Evolutionary conservation across 768 basidiomycete genomes (phyloP).

Genomic region (Podaxis mareebaensis): DNA sequence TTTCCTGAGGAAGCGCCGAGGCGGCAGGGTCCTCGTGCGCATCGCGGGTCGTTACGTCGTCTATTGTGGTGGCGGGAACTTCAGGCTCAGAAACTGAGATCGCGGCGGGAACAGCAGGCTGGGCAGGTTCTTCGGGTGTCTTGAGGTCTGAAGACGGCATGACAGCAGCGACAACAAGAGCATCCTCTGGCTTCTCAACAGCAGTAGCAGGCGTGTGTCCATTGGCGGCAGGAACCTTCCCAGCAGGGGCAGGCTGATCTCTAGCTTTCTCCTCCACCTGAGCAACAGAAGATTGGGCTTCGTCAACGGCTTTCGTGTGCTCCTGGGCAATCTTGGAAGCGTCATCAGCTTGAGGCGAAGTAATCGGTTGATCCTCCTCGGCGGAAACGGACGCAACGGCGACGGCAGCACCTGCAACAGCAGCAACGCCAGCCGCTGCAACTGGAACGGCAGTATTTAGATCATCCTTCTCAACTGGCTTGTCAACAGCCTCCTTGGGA

Average conservation of each 20-base stretch:
- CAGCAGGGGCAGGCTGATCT: background rate
- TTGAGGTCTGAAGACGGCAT: too few species aligned
- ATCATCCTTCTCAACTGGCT: constrained; percentile 12
- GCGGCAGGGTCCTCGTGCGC: background rate
- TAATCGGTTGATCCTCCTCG: constrained; percentile 9
- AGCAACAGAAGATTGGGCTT: constrained; percentile 1
- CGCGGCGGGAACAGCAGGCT: background rate
- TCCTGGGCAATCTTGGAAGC: constrained; percentile 6
- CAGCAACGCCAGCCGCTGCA: constrained; percentile 13
- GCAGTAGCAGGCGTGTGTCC: constrained; percentile 11
- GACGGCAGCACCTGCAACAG: constrained; percentile 18
- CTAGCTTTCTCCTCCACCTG: background rate
- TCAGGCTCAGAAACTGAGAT: background rate
- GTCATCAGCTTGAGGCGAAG: constrained; percentile 1
- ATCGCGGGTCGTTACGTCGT: background rate
- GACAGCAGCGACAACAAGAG: background rate
- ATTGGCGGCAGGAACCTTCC: constrained; percentile 8
- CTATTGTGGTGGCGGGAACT: background rate
- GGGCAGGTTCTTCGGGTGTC: background rate
- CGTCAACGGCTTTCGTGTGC: constrained; percentile 11
- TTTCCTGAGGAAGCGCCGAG: background rate
- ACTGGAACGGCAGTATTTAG: constrained; percentile 19
- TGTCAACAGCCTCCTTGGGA: constrained; percentile 2
- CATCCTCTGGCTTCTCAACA: constrained; percentile 1
- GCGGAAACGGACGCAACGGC: constrained; percentile 14